Conservation (phyloP, 148 eudicot genomes). For the Nyssa sinensis region DNA sequence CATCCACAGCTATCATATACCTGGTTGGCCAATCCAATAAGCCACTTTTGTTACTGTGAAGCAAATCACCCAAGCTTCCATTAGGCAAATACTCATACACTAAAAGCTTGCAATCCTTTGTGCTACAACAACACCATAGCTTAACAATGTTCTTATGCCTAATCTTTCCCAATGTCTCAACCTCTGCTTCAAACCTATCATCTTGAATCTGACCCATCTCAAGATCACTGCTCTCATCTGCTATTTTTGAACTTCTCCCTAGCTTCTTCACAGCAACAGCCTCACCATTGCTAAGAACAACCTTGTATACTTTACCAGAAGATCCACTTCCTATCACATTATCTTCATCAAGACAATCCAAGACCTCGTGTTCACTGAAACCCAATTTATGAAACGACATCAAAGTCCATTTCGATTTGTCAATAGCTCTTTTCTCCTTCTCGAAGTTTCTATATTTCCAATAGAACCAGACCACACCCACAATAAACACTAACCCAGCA, state of each 20-base stretch:
- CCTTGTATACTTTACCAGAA: constrained; percentile 93
- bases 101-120: constrained; percentile 64
- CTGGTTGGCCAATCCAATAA: constrained; percentile 83
- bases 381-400: constrained; percentile 90
- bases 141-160: constrained; percentile 94
- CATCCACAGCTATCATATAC: constrained; percentile 70
- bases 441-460: constrained; percentile 50
- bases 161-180: constrained; percentile 81
- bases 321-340: constrained; percentile 86
- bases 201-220: constrained; percentile 51
- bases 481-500: constrained; percentile 53
- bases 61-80: constrained; percentile 90
- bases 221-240: constrained; percentile 34
- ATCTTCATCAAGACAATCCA: constrained; percentile 79
- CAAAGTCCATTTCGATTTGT: constrained; percentile 77
- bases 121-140: constrained; percentile 88
- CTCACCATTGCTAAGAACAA: constrained; percentile 72
- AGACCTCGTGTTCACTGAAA: constrained; percentile 75
- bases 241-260: constrained; percentile 47
- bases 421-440: constrained; percentile 42
- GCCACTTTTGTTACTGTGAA: constrained; percentile 74
- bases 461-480: constrained; percentile 67
- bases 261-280: constrained; percentile 82
- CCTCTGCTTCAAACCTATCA: constrained; percentile 83
- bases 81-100: constrained; percentile 95